Percentiles rank a stretch among this genome's conserved stretches.
Evolutionary conservation across 371 early-diverging fungal genomes (phyloP).

Genomic region (Lichtheimia hyalospora): DNA sequence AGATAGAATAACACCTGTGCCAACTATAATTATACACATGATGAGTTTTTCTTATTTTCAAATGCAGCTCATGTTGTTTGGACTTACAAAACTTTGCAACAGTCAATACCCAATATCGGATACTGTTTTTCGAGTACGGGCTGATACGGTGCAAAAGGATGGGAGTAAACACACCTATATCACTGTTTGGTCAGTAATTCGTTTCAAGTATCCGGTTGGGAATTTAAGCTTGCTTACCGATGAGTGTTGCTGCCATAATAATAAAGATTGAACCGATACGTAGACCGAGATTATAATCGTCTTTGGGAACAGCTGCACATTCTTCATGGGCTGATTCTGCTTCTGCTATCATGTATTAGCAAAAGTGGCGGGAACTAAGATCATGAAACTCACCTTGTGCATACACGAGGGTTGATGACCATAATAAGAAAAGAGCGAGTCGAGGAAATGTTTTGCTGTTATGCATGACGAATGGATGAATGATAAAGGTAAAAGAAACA

Average conservation of each 20-base stretch:
- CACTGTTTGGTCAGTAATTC: not conserved
- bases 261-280: constrained; percentile 35
- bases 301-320: constrained; percentile 23
- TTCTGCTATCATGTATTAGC: not conserved
- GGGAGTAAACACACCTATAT: constrained; percentile 31
- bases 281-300: constrained; percentile 33
- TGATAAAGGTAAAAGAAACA: no score
- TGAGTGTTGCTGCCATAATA: constrained; percentile 20
- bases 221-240: constrained; percentile 13
- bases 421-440: not conserved
- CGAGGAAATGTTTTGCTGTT: not conserved
- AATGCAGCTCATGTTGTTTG: no score
- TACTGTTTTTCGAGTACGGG: constrained; percentile 21
- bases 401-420: not conserved
- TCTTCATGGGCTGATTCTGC: constrained; percentile 11
- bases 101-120: constrained; percentile 36
- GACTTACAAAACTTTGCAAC: constrained; percentile 49
- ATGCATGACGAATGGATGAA: no score
- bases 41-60: not conserved
- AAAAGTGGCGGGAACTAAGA: not conserved
- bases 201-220: not conserved
- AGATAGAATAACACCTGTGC: constrained; percentile 47
- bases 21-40: constrained; percentile 21
- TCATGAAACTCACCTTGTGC: not conserved
- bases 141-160: constrained; percentile 33